A percentile compares a stretch with the other conserved stretches of the same genome.
Conservation (phyloP, 2,329 filamentous ascomycete genomes). For the Clonostachys rosea region DNA sequence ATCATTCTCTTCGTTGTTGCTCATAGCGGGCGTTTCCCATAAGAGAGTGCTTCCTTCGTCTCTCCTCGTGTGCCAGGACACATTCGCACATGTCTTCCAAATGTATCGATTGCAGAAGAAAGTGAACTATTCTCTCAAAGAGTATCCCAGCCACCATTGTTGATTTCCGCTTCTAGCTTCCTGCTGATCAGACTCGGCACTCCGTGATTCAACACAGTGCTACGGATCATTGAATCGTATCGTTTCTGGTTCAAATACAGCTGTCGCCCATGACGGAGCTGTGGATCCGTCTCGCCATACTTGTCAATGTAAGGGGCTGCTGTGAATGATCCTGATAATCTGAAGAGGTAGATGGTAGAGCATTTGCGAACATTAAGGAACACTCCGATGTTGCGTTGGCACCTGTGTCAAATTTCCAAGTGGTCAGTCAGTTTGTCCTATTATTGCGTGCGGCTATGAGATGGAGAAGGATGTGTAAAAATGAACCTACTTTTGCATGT, state of each 20-base stretch:
- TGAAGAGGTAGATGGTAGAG: slow-evolving; percentile 82
- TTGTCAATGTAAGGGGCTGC: slow-evolving; percentile 91
- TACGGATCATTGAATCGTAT: slow-evolving; percentile 83
- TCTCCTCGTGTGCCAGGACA: not conserved
- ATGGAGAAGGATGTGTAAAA: not conserved
- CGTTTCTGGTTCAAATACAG: slow-evolving; percentile 90
- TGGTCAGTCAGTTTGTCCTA: not conserved
- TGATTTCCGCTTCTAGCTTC: slow-evolving; percentile 90
- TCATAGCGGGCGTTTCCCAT: no score
- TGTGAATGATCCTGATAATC: slow-evolving; percentile 75
- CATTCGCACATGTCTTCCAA: no score
- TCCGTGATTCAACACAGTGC: slow-evolving; percentile 80
- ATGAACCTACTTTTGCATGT: slow-evolving; percentile 73
- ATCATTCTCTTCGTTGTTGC: no score
- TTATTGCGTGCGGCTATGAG: not conserved
- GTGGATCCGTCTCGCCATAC: slow-evolving; percentile 93
- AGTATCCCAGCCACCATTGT: slow-evolving; percentile 96
- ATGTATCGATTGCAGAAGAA: not conserved
- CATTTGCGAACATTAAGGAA: slow-evolving; percentile 98
- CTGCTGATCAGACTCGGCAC: slow-evolving; percentile 86
- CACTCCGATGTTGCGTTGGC: slow-evolving; percentile 83
- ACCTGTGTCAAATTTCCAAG: slow-evolving; percentile 44
- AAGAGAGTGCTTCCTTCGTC: slow-evolving; percentile 4
- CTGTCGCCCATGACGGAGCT: slow-evolving; percentile 80
- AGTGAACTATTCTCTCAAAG: slow-evolving; percentile 12